A percentile compares a stretch with the other conserved stretches of the same genome.
These are phyloP conservation scores for Micractinium conductrix DNA, from an alignment of 139 green algal genomes.

Conservation along the genomic window DNA sequence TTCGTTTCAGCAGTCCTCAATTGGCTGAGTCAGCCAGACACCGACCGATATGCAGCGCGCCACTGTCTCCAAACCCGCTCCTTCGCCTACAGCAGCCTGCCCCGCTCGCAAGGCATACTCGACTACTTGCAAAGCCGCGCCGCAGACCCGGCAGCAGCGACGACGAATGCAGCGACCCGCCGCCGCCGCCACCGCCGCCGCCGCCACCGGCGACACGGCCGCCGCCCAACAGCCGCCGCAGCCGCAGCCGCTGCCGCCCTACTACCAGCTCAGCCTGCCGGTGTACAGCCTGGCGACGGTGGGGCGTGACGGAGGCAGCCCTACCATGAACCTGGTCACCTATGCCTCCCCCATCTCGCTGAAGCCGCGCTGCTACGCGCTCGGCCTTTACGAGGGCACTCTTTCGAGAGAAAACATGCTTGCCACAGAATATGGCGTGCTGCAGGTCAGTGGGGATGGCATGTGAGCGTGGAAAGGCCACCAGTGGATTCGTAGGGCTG, in stretches of 20 bases:
- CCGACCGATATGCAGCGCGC: too few species aligned
- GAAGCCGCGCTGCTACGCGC: slow-evolving; percentile 28
- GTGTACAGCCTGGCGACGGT: slow-evolving; percentile 48
- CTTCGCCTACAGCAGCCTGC: too few species aligned
- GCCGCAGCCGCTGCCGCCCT: slow-evolving; percentile 34
- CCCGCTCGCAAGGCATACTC: too few species aligned
- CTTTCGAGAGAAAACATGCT: slow-evolving; percentile 46
- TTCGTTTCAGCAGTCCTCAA: too few species aligned
- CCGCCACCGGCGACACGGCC: background rate
- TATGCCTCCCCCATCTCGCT: slow-evolving; percentile 50
- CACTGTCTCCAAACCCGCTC: too few species aligned
- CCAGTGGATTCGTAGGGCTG: too few species aligned
- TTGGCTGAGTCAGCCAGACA: too few species aligned
- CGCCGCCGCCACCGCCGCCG: background rate
- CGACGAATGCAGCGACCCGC: too few species aligned
- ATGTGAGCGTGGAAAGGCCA: too few species aligned
- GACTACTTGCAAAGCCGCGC: too few species aligned
- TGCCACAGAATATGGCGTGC: slow-evolving; percentile 16
- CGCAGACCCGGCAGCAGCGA: background rate
- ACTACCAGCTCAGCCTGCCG: slow-evolving; percentile 33
- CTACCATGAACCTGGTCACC: slow-evolving; percentile 47
- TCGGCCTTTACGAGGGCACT: slow-evolving; percentile 44
- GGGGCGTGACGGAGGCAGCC: background rate
- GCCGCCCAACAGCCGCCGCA: background rate
- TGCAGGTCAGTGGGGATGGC: slow-evolving; percentile 30